phyloP scores from a whole-genome alignment of 164 flowering plant species.

The Kalanchoe fedtschenkoi region DNA sequence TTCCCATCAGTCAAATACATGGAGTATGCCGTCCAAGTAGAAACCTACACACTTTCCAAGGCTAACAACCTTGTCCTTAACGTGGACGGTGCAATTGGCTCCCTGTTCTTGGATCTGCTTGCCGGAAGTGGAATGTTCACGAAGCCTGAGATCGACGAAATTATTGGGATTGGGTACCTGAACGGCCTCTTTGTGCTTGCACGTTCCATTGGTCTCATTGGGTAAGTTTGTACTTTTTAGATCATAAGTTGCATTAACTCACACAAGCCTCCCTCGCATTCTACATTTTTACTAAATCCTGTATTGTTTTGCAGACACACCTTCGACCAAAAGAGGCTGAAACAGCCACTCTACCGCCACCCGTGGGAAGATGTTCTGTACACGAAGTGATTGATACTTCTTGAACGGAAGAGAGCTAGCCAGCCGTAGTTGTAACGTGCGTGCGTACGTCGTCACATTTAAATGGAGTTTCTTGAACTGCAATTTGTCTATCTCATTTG shows the following conservation, averaged over 20 bases:
- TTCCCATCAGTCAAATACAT: constrained; percentile 97
- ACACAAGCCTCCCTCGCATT: too few relatives aligned
- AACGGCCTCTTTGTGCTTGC: constrained; percentile 96
- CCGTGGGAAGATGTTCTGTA: constrained; percentile 99
- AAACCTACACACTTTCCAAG: constrained; percentile 89
- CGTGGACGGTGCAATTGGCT: constrained; percentile 95
- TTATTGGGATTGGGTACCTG: constrained; percentile 85
- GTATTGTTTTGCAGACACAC: constrained; percentile 59
- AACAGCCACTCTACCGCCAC: constrained; percentile 98
- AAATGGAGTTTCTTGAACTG: too few relatives aligned
- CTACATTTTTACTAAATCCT: too few relatives aligned
- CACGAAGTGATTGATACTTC: constrained; percentile 53
- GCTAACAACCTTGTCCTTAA: constrained; percentile 89
- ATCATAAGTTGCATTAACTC: too few relatives aligned
- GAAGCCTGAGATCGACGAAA: constrained; percentile 91
- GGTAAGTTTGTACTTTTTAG: constrained; percentile 55
- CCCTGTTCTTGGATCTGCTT: constrained; percentile 97
- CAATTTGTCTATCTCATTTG: too few relatives aligned
- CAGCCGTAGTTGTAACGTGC: too few relatives aligned
- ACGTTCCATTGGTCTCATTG: constrained; percentile 94
- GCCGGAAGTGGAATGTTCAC: constrained; percentile 97
- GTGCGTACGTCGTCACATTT: too few relatives aligned
- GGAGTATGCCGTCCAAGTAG: constrained; percentile 97
- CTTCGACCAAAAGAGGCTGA: constrained; percentile 98
- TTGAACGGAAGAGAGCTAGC: not conserved